phyloP scores from a whole-genome alignment of 202 grass and related monocot genomes.

The Brachypodium distachyon region DNA sequence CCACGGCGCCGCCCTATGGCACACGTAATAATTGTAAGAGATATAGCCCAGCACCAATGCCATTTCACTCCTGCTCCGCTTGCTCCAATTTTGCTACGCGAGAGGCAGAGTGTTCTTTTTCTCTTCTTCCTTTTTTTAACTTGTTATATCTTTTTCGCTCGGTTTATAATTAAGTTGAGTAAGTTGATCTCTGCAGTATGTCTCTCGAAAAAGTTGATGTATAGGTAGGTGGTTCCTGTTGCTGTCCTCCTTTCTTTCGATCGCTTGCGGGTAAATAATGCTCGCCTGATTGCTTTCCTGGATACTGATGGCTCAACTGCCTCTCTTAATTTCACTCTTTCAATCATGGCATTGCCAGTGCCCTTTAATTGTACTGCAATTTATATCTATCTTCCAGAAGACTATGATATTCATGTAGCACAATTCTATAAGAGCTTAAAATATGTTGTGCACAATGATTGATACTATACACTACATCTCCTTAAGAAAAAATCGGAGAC shows the following conservation, averaged over 20 bases:
- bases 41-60: not conserved
- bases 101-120: not conserved
- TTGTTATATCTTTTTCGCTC: too few relatives aligned
- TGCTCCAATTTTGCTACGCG: not conserved
- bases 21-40: not conserved
- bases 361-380: not conserved
- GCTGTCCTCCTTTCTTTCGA: not conserved
- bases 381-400: not conserved
- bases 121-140: not conserved
- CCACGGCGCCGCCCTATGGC: conserved; percentile 21
- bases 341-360: not conserved
- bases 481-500: too few relatives aligned
- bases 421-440: too few relatives aligned
- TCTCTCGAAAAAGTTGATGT: not conserved
- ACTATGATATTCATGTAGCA: not conserved
- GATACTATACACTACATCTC: too few relatives aligned
- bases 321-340: not conserved
- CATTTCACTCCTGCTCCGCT: not conserved
- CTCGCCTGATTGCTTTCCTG: not conserved
- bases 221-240: not conserved
- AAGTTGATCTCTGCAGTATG: not conserved
- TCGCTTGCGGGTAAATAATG: not conserved
- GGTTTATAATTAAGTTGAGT: too few relatives aligned
- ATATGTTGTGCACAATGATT: too few relatives aligned
- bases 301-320: conserved; percentile 11